These are phyloP conservation scores for Leccinum subatratum DNA, from an alignment of 1,284 basidiomycete species.

Conservation along the genomic window DNA sequence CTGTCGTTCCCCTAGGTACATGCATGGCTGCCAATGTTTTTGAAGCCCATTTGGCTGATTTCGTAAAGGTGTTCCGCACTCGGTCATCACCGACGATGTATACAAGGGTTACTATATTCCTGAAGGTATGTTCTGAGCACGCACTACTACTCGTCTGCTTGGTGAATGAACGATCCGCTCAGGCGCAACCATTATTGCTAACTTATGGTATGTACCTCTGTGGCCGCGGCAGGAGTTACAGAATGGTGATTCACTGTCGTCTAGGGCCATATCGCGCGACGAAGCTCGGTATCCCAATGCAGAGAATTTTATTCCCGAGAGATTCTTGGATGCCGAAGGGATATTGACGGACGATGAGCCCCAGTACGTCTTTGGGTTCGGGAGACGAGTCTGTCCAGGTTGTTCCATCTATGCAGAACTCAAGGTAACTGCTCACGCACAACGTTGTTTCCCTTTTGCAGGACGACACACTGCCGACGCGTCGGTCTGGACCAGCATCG, in stretches of 20 bases:
- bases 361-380: constrained; percentile 21
- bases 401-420: background rate
- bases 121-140: constrained; percentile 13
- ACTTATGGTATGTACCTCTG: constrained; percentile 15
- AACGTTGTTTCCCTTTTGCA: background rate
- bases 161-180: background rate
- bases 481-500: constrained; percentile 21
- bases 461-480: constrained; percentile 19
- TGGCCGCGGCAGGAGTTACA: too few relatives aligned
- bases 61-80: constrained; percentile 14
- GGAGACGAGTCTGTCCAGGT: constrained; percentile 21
- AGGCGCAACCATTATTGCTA: constrained; percentile 15
- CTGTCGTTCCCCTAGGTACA: background rate
- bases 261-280: constrained; percentile 21
- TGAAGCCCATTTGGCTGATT: background rate
- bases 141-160: background rate
- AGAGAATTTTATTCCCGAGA: constrained; percentile 21
- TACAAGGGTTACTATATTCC: constrained; percentile 24
- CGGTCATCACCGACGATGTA: constrained; percentile 10
- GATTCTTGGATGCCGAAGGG: constrained; percentile 19
- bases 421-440: background rate
- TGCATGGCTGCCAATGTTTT: background rate
- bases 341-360: constrained; percentile 15
- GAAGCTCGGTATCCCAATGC: constrained; percentile 15
- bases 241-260: background rate